phyloP scores from a whole-genome alignment of 2,329 filamentous ascomycete species.

The Aspergillus felis region DNA sequence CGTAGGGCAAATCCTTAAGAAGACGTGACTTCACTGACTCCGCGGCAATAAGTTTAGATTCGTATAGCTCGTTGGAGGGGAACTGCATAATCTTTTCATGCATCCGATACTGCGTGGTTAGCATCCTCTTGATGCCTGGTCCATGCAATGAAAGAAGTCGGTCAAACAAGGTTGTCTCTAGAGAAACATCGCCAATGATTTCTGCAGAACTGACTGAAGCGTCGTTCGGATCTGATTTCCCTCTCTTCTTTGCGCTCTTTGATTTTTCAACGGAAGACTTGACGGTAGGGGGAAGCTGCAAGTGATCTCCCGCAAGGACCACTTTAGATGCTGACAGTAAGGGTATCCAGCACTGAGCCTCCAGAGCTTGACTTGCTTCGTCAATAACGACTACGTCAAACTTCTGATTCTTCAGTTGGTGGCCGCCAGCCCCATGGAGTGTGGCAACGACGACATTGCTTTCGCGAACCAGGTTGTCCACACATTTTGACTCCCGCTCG shows the following conservation, averaged over 20 bases:
- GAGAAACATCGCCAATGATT: conserved; percentile 51
- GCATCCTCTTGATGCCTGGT: conserved; percentile 80
- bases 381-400: conserved; percentile 97
- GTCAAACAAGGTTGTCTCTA: conserved; percentile 93
- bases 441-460: conserved; percentile 91
- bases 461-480: conserved; percentile 66
- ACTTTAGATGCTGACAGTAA: conserved; percentile 75
- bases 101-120: conserved; percentile 98
- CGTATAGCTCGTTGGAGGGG: conserved; percentile 84
- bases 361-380: conserved; percentile 90
- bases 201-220: conserved; percentile 37
- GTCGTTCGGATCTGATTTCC: conserved; percentile 28
- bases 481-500: conserved; percentile 76
- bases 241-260: conserved; percentile 46
- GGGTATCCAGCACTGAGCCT: conserved; percentile 96
- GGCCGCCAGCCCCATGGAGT: conserved; percentile 84
- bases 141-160: conserved; percentile 79
- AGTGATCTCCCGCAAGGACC: conserved; percentile 87
- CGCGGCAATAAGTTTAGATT: conserved; percentile 73
- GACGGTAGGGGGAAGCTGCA: conserved; percentile 91
- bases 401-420: conserved; percentile 70
- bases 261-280: conserved; percentile 60
- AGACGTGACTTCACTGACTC: conserved; percentile 72
- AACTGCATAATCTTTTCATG: conserved; percentile 94
- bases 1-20: conserved; percentile 73